Base-by-base conservation (phyloP, 1,284 basidiomycete species). In the Ustilago crameri region DNA sequence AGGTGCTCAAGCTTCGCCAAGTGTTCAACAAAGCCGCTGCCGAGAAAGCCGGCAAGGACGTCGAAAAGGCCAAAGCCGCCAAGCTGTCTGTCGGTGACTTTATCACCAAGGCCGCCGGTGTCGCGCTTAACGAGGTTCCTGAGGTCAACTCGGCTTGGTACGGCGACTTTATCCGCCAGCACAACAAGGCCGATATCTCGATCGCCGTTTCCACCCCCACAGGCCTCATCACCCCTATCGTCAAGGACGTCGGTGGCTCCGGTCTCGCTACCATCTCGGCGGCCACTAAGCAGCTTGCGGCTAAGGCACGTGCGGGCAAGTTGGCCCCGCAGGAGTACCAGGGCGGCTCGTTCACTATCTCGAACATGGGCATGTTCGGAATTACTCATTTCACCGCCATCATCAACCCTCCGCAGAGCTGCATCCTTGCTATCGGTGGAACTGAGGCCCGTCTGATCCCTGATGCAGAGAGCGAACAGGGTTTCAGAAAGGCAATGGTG, bases 51-150 rank as follows among this genome's bases (percentile, higher is more conserved):
- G 67, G 70, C 23, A 78, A 72, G 62, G 79, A 83, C 41, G 67
- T 67, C 45, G 91, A 91, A 83, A 88, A 90, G 35, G 85, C 93
- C 44, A 88, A 88, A 42, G 93, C 94, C 82, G 79, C 78, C 32
- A 99, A 98, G 87, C 88, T 99, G 65, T 95, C 92, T 72, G 93
- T 99, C 61, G 97, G 98, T 84, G 96, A 99, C 86, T 99, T 99
- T 83, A 90, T 99, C 80, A 90, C 98, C 84, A 99, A 99, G 87
- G 96, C 93, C 7, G 90, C 91, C 43, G 90, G 91, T 9, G 91
- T 93, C 74, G 95, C 96, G 4, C 88, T 98, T 57, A 87, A 88
- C 54, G 95, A 98, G 83, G 95, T 98, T 30, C 96, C 96, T 54
- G 96, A 98, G 84, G 95, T 91, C 74, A 98, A 98, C 87, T 93